Base-by-base conservation (phyloP, 2,329 filamentous ascomycete species). In the Raffaelea arxii region DNA sequence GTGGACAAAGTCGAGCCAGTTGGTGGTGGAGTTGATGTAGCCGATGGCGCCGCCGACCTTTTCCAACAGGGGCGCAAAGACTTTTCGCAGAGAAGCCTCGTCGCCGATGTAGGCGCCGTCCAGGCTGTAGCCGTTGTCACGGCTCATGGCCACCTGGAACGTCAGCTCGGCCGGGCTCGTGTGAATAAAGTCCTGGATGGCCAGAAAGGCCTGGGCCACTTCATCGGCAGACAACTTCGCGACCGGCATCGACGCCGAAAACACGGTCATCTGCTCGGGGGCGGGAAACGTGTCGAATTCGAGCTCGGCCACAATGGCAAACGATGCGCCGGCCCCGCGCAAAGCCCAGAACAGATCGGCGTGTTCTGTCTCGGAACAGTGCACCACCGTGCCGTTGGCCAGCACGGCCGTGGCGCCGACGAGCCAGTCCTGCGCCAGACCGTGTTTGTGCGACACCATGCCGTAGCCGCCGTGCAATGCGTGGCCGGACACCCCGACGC, bases 321-420 rank as follows among this genome's bases (percentile, higher is more conserved):
- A 68, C 11, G 63, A 67, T 12, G 63, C 62, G 3, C 65, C 67
- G 1, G 65, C 65, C 16, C 67, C 67, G 9, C 63, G 62, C 12
- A 70, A 46, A 9, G 66, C 67, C 65, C 66, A 70, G 56, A 67
- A 69, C 9, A 70, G 58, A 25, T 69, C 66, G 1, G 51, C 25
- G 51, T 69, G 64, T 47, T 63, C 59, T 2, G 53, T 58, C 11
- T 55, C 51, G 18, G 62, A 65, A 14, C 53, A 51, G 27, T 58
- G 52, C 4, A 65, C 60, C 1, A 61, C 49, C 4, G 56, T 59
- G 6, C 55, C 54, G 51, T 66, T 60, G 45, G 64, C 65, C 14
- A 66, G 58, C 9, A 67, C 64, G 7, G 66, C 61, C 6, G 57
- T 63, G 3, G 60, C 63, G 6, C 59, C 58, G 9, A 58, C 51